Base-by-base conservation (phyloP, 441 rosid species). In the California macrophylla region DNA sequence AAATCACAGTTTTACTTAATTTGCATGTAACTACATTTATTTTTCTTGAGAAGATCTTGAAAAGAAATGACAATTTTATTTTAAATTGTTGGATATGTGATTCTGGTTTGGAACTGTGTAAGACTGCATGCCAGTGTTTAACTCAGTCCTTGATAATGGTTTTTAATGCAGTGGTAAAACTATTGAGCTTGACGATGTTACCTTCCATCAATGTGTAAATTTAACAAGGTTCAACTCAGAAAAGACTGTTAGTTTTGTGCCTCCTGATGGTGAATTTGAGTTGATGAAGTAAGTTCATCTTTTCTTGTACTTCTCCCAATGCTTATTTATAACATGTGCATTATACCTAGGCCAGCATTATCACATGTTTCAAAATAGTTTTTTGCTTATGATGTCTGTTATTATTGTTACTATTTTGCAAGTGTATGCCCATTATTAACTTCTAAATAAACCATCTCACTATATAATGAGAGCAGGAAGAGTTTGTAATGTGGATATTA, bases 241-340 rank as follows among this genome's bases (percentile, higher is more conserved):
- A 78, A 94, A 94, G 82, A 94, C 98, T 0, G 99, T 94, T 69
- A 94, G 99, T 74, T 94, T 90, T 83, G 99, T 90, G 62, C 99
- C 99, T 25, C 99, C 99, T 4, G 99, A 94, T 83, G 99, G 99
- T 74, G 99, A 94, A 86, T 94, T 90, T 80, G 99, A 94, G 78
- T 84, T 94, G 72, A 94, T 94, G 98, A 94, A 94, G 98, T 94
- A 87, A 87, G 99, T 70, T 50, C 26, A 34, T 42, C 52, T 42
- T 42, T 42, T 42, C 52, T 13, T 42, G 16, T 13, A 56, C 28
- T 6, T 18, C 21, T 21, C 28, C 28, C 26, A 2, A 4, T 15
- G n/a, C 52, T 13, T 42, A 42, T 42, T 42, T 42, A 42, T 42
- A 42, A n/a, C 52, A 42, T n/a, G 10, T 42, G 52, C 7, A 5